Conservation (phyloP, 371 early-diverging fungal species). For the Smittium culicis region DNA sequence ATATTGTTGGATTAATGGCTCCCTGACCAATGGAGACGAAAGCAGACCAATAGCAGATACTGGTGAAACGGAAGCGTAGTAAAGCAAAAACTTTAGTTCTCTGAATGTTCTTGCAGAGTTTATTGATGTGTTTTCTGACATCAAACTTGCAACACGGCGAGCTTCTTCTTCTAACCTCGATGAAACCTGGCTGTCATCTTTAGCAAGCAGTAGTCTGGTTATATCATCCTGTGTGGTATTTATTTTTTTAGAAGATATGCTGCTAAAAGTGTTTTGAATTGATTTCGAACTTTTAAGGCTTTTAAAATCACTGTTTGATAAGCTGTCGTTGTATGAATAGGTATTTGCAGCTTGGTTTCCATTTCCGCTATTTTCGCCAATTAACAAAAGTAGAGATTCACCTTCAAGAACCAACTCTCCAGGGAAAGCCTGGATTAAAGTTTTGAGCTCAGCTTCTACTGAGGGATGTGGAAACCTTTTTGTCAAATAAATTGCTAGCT, state of each 20-base stretch:
- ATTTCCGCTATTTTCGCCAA: conserved; percentile 23
- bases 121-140: not conserved
- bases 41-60: conserved; percentile 73
- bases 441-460: conserved; percentile 52
- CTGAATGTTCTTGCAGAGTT: conserved; percentile 18
- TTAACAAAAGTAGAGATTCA: conserved; percentile 53
- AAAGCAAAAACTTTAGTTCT: conserved; percentile 52
- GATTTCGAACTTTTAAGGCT: not conserved
- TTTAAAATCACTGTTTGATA: no score
- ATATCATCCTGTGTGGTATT: not conserved
- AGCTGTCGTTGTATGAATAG: no score
- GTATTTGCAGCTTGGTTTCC: not conserved
- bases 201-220: no score
- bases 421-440: conserved; percentile 46
- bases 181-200: no score
- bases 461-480: conserved; percentile 52
- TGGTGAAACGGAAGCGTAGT: conserved; percentile 88
- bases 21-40: conserved; percentile 47
- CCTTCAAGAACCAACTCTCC: conserved; percentile 53
- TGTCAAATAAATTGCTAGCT: conserved; percentile 60
- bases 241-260: not conserved
- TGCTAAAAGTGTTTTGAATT: not conserved
- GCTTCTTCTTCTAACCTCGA: not conserved
- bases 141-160: not conserved
- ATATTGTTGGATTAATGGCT: conserved; percentile 85